Evolutionary conservation across 805 yeast species (phyloP).

Genomic region (Torulaspora indica): DNA sequence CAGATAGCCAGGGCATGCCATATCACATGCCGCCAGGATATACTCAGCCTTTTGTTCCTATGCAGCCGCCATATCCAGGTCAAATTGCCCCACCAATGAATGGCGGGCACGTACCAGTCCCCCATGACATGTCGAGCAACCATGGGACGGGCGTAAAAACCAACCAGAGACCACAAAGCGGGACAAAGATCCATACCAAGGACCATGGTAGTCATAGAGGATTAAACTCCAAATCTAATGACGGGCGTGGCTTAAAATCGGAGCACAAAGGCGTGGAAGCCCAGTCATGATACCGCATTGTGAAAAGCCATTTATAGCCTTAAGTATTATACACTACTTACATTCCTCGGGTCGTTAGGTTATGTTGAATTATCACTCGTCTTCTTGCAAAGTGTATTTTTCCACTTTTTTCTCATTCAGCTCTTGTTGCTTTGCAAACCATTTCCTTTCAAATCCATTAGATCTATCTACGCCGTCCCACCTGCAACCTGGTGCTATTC

Average conservation of each 20-base stretch:
- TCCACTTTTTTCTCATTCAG: constrained; percentile 32
- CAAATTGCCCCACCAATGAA: constrained; percentile 15
- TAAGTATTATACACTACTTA: no score
- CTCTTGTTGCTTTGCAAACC: constrained; percentile 46
- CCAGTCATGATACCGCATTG: neutral
- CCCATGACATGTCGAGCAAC: constrained; percentile 6
- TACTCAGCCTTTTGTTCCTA: constrained; percentile 13
- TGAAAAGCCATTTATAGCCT: no score
- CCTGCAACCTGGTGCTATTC: constrained; percentile 68
- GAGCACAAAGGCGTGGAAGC: neutral
- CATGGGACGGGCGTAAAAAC: neutral
- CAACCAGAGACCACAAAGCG: neutral
- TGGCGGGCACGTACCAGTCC: constrained; percentile 10
- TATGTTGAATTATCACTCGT: constrained; percentile 23
- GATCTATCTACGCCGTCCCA: constrained; percentile 95
- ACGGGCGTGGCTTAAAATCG: neutral
- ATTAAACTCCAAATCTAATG: neutral
- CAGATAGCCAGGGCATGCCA: constrained; percentile 26
- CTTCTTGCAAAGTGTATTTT: constrained; percentile 39
- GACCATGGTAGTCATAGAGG: neutral
- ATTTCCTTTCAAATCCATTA: constrained; percentile 73
- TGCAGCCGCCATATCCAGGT: constrained; percentile 6
- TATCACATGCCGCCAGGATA: constrained; percentile 26
- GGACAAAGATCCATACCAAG: neutral
- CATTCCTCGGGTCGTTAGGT: neutral